Conservation (phyloP, 768 basidiomycete genomes). For the Leccinum uliginosum region DNA sequence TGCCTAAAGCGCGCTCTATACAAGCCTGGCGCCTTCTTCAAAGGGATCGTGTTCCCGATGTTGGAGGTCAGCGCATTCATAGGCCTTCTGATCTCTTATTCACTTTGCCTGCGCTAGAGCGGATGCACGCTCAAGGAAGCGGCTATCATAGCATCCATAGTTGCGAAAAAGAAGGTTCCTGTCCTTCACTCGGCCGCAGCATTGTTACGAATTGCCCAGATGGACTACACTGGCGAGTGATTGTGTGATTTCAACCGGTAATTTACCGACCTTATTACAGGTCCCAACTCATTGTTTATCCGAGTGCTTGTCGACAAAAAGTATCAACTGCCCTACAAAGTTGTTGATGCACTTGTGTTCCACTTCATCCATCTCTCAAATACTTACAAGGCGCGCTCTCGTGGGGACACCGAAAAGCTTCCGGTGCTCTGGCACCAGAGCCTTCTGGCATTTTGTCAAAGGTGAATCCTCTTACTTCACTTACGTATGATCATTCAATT, state of each 20-base stretch:
- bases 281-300: slow-evolving; percentile 95
- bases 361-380: slow-evolving; percentile 97
- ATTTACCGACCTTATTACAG: slow-evolving; percentile 28
- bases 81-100: slow-evolving; percentile 27
- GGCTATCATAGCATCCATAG: slow-evolving; percentile 86
- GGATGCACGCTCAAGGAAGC: slow-evolving; percentile 94
- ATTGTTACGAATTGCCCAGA: slow-evolving; percentile 84
- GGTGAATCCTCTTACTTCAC: slow-evolving; percentile 44
- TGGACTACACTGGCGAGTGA: slow-evolving; percentile 85
- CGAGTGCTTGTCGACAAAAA: slow-evolving; percentile 97
- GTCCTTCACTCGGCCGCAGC: slow-evolving; percentile 97
- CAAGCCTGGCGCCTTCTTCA: slow-evolving; percentile 98
- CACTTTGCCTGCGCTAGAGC: slow-evolving; percentile 34
- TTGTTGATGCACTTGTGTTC: slow-evolving; percentile 94
- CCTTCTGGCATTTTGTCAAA: slow-evolving; percentile 87
- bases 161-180: slow-evolving; percentile 88
- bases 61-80: slow-evolving; percentile 61
- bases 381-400: slow-evolving; percentile 68
- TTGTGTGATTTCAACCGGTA: not conserved
- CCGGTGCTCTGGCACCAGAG: slow-evolving; percentile 99
- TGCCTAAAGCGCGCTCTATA: slow-evolving; percentile 89
- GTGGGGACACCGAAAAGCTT: slow-evolving; percentile 71
- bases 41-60: slow-evolving; percentile 94
- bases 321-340: slow-evolving; percentile 95
- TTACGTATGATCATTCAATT: not conserved